Base-by-base conservation (phyloP, 73 alveolate genomes). In the Paramecium pentaurelia region DNA sequence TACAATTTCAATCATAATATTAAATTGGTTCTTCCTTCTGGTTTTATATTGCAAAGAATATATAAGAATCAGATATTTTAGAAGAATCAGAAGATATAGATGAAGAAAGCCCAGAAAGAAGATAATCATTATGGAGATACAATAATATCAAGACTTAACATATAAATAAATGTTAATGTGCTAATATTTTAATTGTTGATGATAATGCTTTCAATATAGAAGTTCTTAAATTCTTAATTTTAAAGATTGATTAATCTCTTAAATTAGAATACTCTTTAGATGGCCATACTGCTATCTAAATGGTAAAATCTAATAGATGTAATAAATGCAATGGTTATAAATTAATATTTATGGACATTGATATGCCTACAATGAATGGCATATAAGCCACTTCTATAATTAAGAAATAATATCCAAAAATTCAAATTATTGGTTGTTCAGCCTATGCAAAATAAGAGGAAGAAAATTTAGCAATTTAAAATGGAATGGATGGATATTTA, bases 361-460 rank as follows among this genome's bases (percentile, higher is more conserved):
- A 77, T 28, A 77, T 77, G 90, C 90, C 90, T 14, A 45, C 60
- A 16, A 77, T 77, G 73, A 77, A 45, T 77, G 90, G 90, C 36
- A 18, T 77, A 4, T 25, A 77, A 77, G 44, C 90, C 6, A 77
- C 90, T 32, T 28, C 20, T 22, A 30, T 71, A 32, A 71, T 71
- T 71, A 71, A 71, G 40, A 71, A 27, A 71, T 34, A 71, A 71
- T 71, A 30, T 34, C 86, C 86, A 6, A 16, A 34, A 30, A 71
- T 71, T 12, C 16, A 71, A 34, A 36, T 71, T 27, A 32, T 32
- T 71, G 86, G 86, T 10, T 71, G 86, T 36, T 71, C 86, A 6
- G 86, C 58, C n/a, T 71, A 71, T 30, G 18, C 86, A 14, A 71
- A 34, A 71, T 12, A 27, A 71, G 58, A 32, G 14, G 86, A 71